Evolutionary conservation across 1,284 basidiomycete genomes (phyloP).

Genomic region (Mycena citricolor): DNA sequence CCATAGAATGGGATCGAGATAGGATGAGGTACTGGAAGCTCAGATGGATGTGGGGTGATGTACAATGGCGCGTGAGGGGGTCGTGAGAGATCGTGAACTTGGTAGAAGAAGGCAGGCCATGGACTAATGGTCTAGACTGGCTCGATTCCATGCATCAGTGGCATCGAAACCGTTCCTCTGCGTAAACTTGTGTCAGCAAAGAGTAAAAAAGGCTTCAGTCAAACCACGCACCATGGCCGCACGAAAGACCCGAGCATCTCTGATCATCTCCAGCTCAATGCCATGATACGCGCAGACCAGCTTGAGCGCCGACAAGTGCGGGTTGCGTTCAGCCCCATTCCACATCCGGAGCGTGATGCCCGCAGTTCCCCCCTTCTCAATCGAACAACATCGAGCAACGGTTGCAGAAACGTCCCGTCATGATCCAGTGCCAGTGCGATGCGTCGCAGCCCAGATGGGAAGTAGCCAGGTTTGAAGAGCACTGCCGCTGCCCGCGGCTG

Average conservation of each 20-base stretch:
- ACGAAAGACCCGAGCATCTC: slow-evolving; percentile 48
- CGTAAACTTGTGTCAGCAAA: too few relatives aligned
- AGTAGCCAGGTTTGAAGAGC: slow-evolving; percentile 49
- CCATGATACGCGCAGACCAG: slow-evolving; percentile 57
- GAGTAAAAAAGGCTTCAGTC: too few relatives aligned
- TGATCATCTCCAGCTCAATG: slow-evolving; percentile 45
- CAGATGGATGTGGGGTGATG: background rate
- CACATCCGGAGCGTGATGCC: slow-evolving; percentile 49
- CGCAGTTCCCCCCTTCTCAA: slow-evolving; percentile 37
- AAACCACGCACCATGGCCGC: slow-evolving; percentile 42
- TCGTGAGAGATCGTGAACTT: slow-evolving; percentile 17
- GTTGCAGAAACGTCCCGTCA: slow-evolving; percentile 51
- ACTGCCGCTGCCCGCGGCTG: slow-evolving; percentile 43
- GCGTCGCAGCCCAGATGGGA: slow-evolving; percentile 50
- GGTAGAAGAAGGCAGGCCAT: slow-evolving; percentile 9
- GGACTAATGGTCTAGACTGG: slow-evolving; percentile 13
- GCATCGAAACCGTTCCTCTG: too few relatives aligned
- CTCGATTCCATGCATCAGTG: background rate
- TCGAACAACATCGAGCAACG: slow-evolving; percentile 51
- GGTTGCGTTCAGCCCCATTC: slow-evolving; percentile 46
- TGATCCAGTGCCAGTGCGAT: slow-evolving; percentile 58
- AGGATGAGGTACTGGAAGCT: background rate
- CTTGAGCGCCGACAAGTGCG: slow-evolving; percentile 48
- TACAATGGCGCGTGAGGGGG: slow-evolving; percentile 3
- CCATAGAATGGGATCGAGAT: background rate